phyloP scores from a whole-genome alignment of 2,329 filamentous ascomycete species.

The Neofusicoccum ribis region DNA sequence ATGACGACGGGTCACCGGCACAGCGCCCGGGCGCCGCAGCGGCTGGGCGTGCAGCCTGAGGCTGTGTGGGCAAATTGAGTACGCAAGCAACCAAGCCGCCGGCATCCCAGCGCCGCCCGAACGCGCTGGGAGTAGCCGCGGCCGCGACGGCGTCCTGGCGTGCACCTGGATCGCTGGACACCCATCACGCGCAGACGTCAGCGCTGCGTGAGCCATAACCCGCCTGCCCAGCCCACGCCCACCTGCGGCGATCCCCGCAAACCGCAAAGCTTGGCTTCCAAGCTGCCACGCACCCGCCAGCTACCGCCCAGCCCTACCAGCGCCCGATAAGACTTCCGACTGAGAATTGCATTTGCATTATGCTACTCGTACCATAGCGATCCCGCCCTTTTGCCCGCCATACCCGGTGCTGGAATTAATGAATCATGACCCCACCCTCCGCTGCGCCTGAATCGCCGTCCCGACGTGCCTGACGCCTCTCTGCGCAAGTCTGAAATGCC shows the following conservation, averaged over 20 bases:
- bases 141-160: not conserved
- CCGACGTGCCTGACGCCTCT: slow-evolving; percentile 1
- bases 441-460: slow-evolving; percentile 9
- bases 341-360: not conserved
- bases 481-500: not conserved
- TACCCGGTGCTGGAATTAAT: not conserved
- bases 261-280: slow-evolving; percentile 11
- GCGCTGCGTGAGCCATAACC: not conserved
- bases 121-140: not conserved
- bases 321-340: not conserved
- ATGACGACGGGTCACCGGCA: slow-evolving; percentile 18
- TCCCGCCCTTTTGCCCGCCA: not conserved
- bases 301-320: not conserved
- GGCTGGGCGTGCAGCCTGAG: slow-evolving; percentile 6
- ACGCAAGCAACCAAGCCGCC: slow-evolving; percentile 9
- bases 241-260: slow-evolving; percentile 4
- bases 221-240: not conserved
- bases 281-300: not conserved
- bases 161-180: not conserved
- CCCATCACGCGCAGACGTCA: slow-evolving; percentile 8
- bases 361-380: not conserved
- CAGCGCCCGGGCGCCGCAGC: not conserved
- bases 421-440: not conserved
- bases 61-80: slow-evolving; percentile 8
- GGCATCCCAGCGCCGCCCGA: not conserved